phyloP scores from a whole-genome alignment of 2,329 filamentous ascomycete genomes.

The Ascochyta viciae-villosae region DNA sequence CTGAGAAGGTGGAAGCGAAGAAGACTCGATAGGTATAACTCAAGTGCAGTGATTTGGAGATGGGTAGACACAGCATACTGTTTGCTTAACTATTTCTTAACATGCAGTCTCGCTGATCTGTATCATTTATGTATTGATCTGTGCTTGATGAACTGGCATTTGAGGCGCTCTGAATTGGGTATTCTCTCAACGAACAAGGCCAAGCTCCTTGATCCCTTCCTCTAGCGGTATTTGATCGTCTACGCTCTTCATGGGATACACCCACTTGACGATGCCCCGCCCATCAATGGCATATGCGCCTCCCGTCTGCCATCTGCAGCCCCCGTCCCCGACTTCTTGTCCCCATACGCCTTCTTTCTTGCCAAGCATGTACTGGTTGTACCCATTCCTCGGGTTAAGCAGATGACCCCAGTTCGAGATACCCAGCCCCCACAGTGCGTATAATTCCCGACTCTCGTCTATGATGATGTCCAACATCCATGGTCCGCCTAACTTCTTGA shows the following conservation, averaged over 20 bases:
- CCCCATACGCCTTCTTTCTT: conserved; percentile 47
- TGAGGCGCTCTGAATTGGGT: background rate
- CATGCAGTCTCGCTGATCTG: background rate
- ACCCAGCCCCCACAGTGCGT: conserved; percentile 68
- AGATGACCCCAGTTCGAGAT: conserved; percentile 46
- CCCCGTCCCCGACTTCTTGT: conserved; percentile 44
- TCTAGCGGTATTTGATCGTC: conserved; percentile 42
- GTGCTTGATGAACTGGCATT: background rate
- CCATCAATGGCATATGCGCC: conserved; percentile 45
- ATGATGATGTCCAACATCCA: conserved; percentile 64
- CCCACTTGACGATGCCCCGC: conserved; percentile 44
- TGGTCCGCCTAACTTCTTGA: conserved; percentile 64
- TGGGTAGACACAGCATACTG: too few species aligned
- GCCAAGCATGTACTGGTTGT: conserved; percentile 44
- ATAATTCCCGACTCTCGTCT: conserved; percentile 64
- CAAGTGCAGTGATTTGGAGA: too few species aligned
- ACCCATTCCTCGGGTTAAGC: conserved; percentile 45
- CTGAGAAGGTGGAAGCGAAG: conserved; percentile 24
- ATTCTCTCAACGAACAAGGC: conserved; percentile 20
- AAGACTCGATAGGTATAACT: conserved; percentile 4
- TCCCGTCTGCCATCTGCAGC: conserved; percentile 46
- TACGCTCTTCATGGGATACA: conserved; percentile 45
- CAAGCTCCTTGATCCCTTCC: conserved; percentile 42
- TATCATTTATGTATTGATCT: background rate
- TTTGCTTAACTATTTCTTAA: too few species aligned